phyloP scores from a whole-genome alignment of 1,139 yeast genomes.

The Blastobotrys apis region DNA sequence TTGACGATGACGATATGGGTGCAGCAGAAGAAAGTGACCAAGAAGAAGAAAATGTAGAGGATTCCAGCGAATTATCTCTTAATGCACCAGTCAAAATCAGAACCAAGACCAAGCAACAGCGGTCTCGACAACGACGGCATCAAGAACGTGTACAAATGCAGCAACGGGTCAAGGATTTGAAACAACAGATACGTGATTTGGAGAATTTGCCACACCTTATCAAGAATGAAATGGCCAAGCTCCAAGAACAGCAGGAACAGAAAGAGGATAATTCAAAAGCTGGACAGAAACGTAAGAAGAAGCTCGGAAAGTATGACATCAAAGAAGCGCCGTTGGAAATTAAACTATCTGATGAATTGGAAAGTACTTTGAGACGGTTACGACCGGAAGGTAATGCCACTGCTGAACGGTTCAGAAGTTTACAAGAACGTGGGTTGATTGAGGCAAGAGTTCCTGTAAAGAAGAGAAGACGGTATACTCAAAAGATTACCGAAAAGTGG shows the following conservation, averaged over 20 bases:
- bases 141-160: constrained; percentile 56
- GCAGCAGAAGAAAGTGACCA: constrained; percentile 46
- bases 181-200: constrained; percentile 53
- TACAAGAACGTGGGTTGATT: constrained; percentile 81
- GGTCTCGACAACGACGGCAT: constrained; percentile 68
- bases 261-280: constrained; percentile 30
- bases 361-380: constrained; percentile 75
- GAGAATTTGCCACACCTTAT: constrained; percentile 37
- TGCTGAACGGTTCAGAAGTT: constrained; percentile 72
- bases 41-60: constrained; percentile 38
- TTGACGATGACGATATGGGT: constrained; percentile 48
- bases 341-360: constrained; percentile 82
- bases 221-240: constrained; percentile 23
- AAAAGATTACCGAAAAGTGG: constrained; percentile 86
- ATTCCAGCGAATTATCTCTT: constrained; percentile 49
- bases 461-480: constrained; percentile 59
- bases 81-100: constrained; percentile 66
- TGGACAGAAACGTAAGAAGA: constrained; percentile 29
- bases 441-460: constrained; percentile 76
- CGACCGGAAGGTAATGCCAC: constrained; percentile 89
- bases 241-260: constrained; percentile 13
- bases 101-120: constrained; percentile 71
- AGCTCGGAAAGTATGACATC: constrained; percentile 49
- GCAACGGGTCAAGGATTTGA: constrained; percentile 53
- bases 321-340: constrained; percentile 71